Percentiles rank a stretch among this genome's conserved stretches.
Conservation (phyloP, 2,329 filamentous ascomycete genomes). For the Ceratocystis harringtonii region DNA sequence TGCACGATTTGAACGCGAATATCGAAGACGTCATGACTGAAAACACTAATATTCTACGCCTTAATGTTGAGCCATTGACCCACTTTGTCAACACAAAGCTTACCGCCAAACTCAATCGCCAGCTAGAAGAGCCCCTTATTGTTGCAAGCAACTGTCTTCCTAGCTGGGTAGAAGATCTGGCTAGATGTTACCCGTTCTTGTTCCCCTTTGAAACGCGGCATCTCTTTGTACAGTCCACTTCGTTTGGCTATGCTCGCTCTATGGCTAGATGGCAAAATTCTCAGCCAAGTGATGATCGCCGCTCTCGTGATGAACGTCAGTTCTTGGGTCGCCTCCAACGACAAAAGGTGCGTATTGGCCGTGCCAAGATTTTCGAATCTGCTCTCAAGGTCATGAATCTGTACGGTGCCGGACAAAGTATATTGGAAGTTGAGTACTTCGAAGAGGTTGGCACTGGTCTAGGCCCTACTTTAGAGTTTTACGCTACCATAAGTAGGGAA, state of each 20-base stretch:
- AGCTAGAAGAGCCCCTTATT: constrained; percentile 89
- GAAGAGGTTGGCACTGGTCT: constrained; percentile 95
- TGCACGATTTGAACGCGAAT: constrained; percentile 86
- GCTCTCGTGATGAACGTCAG: constrained; percentile 77
- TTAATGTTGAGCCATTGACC: constrained; percentile 69
- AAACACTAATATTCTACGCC: constrained; percentile 51
- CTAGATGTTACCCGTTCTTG: constrained; percentile 84
- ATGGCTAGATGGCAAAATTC: constrained; percentile 97
- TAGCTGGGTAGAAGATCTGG: constrained; percentile 89
- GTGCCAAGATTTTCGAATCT: constrained; percentile 87
- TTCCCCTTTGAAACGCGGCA: constrained; percentile 97
- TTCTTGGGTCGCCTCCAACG: constrained; percentile 84
- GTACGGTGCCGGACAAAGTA: constrained; percentile 90
- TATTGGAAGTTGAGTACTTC: constrained; percentile 95
- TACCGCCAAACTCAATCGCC: constrained; percentile 91
- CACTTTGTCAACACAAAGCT: constrained; percentile 98
- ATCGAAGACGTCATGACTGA: constrained; percentile 79
- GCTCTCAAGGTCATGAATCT: constrained; percentile 98
- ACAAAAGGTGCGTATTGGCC: constrained; percentile 95
- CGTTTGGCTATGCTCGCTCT: constrained; percentile 91
- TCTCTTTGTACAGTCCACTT: constrained; percentile 92
- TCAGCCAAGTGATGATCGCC: constrained; percentile 66
- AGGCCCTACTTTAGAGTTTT: constrained; percentile 92
- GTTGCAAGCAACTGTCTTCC: constrained; percentile 94
- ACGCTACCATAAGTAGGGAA: constrained; percentile 91